These are phyloP conservation scores for Thermomyces lanuginosus DNA, from an alignment of 2,329 filamentous ascomycete species.

Conservation along the genomic window DNA sequence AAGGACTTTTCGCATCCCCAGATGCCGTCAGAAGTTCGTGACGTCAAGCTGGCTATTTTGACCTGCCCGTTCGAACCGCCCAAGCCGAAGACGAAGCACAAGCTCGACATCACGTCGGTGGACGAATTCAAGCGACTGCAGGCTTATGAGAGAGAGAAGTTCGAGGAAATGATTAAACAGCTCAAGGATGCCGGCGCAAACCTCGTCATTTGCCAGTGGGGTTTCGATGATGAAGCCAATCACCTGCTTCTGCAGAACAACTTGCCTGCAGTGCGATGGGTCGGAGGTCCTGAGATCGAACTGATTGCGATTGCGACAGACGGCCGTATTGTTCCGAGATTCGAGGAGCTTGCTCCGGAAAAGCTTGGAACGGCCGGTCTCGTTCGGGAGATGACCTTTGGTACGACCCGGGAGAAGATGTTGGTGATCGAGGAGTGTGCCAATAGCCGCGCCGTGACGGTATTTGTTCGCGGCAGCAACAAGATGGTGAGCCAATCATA, in stretches of 20 bases:
- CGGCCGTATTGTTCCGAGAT: slow-evolving; percentile 88
- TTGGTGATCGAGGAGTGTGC: slow-evolving; percentile 98
- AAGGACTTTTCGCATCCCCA: slow-evolving; percentile 99
- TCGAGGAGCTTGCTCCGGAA: slow-evolving; percentile 79
- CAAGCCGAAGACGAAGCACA: slow-evolving; percentile 99
- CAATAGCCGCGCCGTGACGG: slow-evolving; percentile 88
- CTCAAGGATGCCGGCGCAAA: slow-evolving; percentile 97
- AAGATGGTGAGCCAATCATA: slow-evolving; percentile 58
- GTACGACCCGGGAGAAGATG: slow-evolving; percentile 98
- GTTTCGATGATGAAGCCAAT: slow-evolving; percentile 97
- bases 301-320: slow-evolving; percentile 97
- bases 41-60: slow-evolving; percentile 93
- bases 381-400: slow-evolving; percentile 89
- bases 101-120: slow-evolving; percentile 90
- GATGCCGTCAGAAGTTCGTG: slow-evolving; percentile 88
- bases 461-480: slow-evolving; percentile 94
- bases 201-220: slow-evolving; percentile 97
- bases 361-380: slow-evolving; percentile 84
- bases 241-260: slow-evolving; percentile 92
- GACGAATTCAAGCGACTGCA: slow-evolving; percentile 98
- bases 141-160: slow-evolving; percentile 89
- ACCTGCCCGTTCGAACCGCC: slow-evolving; percentile 97
- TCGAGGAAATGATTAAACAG: slow-evolving; percentile 95
- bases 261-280: slow-evolving; percentile 91
- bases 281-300: slow-evolving; percentile 94